Conservation (phyloP, 192 early-diverging fungal genomes). For the Funneliformis mosseae region DNA sequence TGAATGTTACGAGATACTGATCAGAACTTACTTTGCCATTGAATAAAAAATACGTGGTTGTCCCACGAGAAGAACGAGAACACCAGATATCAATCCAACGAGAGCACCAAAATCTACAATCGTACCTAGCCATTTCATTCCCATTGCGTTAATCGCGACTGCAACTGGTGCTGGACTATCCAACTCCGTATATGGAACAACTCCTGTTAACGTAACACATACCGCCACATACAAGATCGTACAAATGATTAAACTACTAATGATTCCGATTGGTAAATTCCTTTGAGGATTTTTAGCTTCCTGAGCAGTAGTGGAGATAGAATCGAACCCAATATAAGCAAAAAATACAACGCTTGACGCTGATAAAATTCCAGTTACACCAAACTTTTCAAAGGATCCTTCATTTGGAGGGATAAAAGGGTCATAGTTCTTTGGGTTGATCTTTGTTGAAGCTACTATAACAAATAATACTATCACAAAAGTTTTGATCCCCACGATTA, state of each 20-base stretch:
- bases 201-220: constrained; percentile 74
- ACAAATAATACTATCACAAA: constrained; percentile 77
- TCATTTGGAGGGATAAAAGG: constrained; percentile 75
- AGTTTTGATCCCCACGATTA: constrained; percentile 74
- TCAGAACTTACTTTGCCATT: constrained; percentile 63
- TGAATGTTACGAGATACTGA: not conserved
- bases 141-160: constrained; percentile 44
- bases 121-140: constrained; percentile 69
- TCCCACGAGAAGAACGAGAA: constrained; percentile 72
- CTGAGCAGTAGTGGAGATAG: constrained; percentile 82
- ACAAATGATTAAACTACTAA: constrained; percentile 58
- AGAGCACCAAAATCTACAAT: constrained; percentile 80
- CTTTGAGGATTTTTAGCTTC: constrained; percentile 78
- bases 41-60: constrained; percentile 88
- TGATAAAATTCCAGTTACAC: constrained; percentile 68
- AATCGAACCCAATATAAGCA: constrained; percentile 88
- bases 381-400: constrained; percentile 62
- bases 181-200: constrained; percentile 61
- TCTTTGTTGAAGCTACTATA: constrained; percentile 68
- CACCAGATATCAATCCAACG: constrained; percentile 76
- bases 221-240: not conserved
- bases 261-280: constrained; percentile 88
- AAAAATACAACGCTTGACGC: constrained; percentile 77
- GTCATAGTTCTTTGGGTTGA: constrained; percentile 70
- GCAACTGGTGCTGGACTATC: constrained; percentile 59